Conservation (phyloP, 139 green algal species). For the Edaphochlamys debaryana region DNA sequence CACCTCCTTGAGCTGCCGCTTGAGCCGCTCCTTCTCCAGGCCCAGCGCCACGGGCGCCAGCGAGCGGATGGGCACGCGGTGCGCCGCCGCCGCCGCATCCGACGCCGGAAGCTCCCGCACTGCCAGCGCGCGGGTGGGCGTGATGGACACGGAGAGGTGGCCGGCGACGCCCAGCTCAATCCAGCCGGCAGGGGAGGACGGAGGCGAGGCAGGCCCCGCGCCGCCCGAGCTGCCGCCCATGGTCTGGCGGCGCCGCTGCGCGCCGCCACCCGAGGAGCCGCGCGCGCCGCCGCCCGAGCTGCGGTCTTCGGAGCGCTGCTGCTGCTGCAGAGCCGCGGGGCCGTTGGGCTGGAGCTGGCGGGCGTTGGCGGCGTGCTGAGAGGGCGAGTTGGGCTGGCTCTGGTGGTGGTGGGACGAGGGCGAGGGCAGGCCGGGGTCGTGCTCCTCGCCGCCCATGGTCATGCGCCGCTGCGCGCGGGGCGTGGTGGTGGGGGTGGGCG, state of each 20-base stretch:
- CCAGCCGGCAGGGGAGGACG: background rate
- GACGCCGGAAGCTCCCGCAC: constrained; percentile 11
- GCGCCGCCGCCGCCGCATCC: background rate
- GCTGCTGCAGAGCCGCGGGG: background rate
- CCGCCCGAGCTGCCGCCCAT: background rate
- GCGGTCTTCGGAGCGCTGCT: background rate
- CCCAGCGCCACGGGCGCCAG: background rate
- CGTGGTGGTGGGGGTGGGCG: too few species aligned
- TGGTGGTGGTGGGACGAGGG: background rate
- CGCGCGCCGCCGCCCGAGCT: background rate
- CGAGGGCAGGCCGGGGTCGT: too few species aligned
- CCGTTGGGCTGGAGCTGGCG: background rate
- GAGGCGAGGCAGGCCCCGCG: too few species aligned
- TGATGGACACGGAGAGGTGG: background rate
- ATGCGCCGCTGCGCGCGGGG: constrained; percentile 9
- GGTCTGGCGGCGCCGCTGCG: background rate
- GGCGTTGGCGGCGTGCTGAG: too few species aligned
- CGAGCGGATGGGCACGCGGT: constrained; percentile 5
- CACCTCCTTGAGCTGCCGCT: constrained; percentile 45
- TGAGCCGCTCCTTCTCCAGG: constrained; percentile 34
- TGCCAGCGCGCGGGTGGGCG: background rate
- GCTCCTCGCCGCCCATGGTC: constrained; percentile 21
- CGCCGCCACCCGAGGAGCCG: too few species aligned
- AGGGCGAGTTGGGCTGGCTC: too few species aligned
- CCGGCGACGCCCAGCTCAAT: constrained; percentile 5